Evolutionary conservation across 345 rosid species (phyloP).

Genomic region (Mangifera indica): DNA sequence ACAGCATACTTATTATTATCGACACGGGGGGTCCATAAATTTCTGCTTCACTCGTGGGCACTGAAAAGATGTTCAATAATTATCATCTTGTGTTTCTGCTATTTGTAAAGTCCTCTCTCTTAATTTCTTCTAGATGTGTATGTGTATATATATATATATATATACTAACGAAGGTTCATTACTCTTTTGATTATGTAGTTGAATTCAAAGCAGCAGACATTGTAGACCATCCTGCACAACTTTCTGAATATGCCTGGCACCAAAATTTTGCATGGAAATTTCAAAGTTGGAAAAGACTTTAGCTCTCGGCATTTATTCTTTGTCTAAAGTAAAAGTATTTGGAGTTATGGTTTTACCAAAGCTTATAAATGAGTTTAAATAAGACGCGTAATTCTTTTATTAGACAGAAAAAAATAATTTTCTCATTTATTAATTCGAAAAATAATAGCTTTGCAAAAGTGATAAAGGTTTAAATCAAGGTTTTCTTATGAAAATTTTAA

Average conservation of each 20-base stretch:
- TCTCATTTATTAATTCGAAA: too few relatives aligned
- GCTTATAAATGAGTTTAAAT: too few relatives aligned
- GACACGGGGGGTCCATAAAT: constrained; percentile 22
- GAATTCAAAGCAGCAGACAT: constrained; percentile 1
- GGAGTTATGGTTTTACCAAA: too few relatives aligned
- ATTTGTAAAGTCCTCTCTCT: neutral
- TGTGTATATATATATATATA: too few relatives aligned
- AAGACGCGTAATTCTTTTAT: too few relatives aligned
- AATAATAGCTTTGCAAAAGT: too few relatives aligned
- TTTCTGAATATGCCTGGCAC: neutral
- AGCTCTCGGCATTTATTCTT: too few relatives aligned
- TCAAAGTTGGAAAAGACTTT: neutral
- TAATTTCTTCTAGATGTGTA: neutral
- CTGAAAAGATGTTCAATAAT: constrained; percentile 27
- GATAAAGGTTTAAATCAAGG: too few relatives aligned
- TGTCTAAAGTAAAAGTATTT: too few relatives aligned
- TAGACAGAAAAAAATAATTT: too few relatives aligned
- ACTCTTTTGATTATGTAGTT: neutral
- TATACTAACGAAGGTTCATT: neutral
- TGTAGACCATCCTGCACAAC: neutral
- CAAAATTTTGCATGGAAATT: too few relatives aligned
- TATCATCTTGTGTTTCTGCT: neutral
- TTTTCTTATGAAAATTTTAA: too few relatives aligned
- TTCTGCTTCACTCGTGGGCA: constrained; percentile 37
- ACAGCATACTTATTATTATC: constrained; percentile 7